Evolutionary conservation across 2,329 filamentous ascomycete species (phyloP).

Genomic region (Paecilomyces dactylethromorphus): DNA sequence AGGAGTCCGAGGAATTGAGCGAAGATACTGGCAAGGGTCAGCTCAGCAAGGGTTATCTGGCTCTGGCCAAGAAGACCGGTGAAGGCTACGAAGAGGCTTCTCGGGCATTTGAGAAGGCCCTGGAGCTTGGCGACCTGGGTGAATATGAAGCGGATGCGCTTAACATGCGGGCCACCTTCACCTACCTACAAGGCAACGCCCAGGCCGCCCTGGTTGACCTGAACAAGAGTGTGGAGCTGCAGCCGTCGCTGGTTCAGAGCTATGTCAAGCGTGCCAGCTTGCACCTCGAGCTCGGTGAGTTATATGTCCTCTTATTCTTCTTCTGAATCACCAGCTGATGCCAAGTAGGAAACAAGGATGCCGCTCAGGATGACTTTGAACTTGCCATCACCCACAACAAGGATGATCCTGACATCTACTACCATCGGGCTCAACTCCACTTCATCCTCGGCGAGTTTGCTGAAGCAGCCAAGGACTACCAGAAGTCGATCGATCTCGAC

Average conservation of each 20-base stretch:
- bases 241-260: conserved; percentile 84
- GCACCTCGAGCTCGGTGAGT: conserved; percentile 81
- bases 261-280: conserved; percentile 99
- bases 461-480: conserved; percentile 95
- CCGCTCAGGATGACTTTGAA: conserved; percentile 80
- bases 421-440: conserved; percentile 95
- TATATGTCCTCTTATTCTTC: background rate
- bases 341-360: conserved; percentile 65
- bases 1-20: conserved; percentile 69
- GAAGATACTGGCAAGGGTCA: conserved; percentile 78
- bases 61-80: conserved; percentile 77
- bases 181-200: conserved; percentile 85
- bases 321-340: conserved; percentile 21
- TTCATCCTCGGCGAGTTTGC: conserved; percentile 94
- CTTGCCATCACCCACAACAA: conserved; percentile 77
- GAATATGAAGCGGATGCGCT: conserved; percentile 85
- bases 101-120: conserved; percentile 75
- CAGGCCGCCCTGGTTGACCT: conserved; percentile 75
- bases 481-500: conserved; percentile 97
- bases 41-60: conserved; percentile 73
- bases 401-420: conserved; percentile 94
- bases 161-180: conserved; percentile 95
- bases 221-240: conserved; percentile 85
- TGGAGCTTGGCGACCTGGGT: conserved; percentile 73
- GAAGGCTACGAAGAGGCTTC: conserved; percentile 89